Evolutionary conservation across 768 basidiomycete genomes (phyloP).

Genomic region (Leccinum rimulosum): DNA sequence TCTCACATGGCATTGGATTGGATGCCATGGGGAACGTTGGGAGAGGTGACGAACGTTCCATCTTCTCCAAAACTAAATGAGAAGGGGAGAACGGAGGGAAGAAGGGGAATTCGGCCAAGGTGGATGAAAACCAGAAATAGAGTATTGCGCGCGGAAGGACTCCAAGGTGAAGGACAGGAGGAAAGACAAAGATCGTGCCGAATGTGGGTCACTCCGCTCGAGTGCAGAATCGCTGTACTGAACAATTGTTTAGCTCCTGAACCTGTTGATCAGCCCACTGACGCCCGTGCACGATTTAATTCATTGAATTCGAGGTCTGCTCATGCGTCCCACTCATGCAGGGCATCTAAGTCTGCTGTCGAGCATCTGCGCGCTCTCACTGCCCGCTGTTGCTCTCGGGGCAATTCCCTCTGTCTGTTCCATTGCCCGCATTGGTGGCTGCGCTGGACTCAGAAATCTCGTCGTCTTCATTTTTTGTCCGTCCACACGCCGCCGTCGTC

Average conservation of each 20-base stretch:
- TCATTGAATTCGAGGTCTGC: constrained; percentile 52
- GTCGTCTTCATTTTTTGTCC: no score
- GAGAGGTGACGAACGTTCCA: no score
- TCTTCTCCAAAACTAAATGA: no score
- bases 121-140: constrained; percentile 59
- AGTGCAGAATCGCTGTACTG: background rate
- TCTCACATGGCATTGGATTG: no score
- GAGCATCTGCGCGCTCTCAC: constrained; percentile 5
- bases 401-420: no score
- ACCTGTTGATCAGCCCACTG: constrained; percentile 32
- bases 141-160: constrained; percentile 56
- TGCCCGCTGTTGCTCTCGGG: no score
- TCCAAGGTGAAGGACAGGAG: constrained; percentile 51
- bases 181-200: constrained; percentile 35
- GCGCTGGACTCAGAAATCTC: no score
- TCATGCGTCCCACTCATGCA: constrained; percentile 22
- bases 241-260: constrained; percentile 42
- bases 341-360: constrained; percentile 16
- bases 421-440: no score
- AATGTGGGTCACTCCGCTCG: constrained; percentile 17
- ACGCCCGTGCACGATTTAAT: constrained; percentile 54
- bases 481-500: no score
- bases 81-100: constrained; percentile 9
- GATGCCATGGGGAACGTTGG: no score
- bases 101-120: constrained; percentile 9